Base-by-base conservation (phyloP, 2,329 filamentous ascomycete species). In the Paraphoma sp. region DNA sequence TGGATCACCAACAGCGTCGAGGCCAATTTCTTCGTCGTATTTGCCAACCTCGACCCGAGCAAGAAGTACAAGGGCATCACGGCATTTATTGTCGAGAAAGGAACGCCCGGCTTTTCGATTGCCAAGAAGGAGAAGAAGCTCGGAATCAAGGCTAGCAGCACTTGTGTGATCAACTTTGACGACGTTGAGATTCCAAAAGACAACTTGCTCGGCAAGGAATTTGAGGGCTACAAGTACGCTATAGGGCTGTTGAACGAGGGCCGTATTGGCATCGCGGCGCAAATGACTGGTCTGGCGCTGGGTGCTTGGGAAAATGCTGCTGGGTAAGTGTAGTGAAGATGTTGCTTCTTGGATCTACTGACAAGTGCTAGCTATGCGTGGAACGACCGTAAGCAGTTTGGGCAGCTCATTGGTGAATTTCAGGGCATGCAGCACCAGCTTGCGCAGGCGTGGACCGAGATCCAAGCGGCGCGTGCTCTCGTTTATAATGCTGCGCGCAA, bases 91-190 rank as follows among this genome's bases (percentile, higher is more conserved):
- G 89, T 98, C 42, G 93, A 97, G 80, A 97, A 97, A 83, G 89
- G 84, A 71, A 91, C 87, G 48, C 88, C 89, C 53, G 95, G 95
- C 33, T 97, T 99, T 83, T 89, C 87, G 59, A 96, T 99, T 72
- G 93, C 95, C 41, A 99, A 99, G 87, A 99, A 99, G 84, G 95
- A 99, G 84, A 98, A 98, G 89, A 99, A 99, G 84, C 88, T 99
- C 47, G 95, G 95, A 56, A 99, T 99, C 81, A 89, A 87, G 73
- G 95, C 95, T 51, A 96, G 91, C 81, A 96, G 91, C 81, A 99
- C 95, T 31, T 99, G 95, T 79, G 94, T 97, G 62, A 84, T 99
- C 77, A 98, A 92, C 84, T 96, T 99, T 70, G 95, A 99, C 79
- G 95, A 99, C 71, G 93, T 98, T 50, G 87, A 94, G 72, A 86